Evolutionary conservation across 2,329 filamentous ascomycete genomes (phyloP).

Genomic region (Neonectria coccinea): DNA sequence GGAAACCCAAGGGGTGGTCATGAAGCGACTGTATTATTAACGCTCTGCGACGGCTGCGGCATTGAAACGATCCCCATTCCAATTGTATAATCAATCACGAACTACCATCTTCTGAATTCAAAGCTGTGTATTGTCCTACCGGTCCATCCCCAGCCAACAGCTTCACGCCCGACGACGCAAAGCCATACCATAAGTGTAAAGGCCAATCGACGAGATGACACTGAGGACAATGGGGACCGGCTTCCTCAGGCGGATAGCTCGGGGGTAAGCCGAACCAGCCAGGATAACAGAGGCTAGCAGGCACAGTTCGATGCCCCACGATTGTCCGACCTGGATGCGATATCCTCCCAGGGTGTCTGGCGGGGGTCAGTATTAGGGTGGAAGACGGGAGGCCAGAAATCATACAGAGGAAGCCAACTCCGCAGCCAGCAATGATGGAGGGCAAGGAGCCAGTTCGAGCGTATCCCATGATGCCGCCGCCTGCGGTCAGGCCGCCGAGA

Average conservation of each 20-base stretch:
- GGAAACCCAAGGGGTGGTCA: constrained; percentile 17
- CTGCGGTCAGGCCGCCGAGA: constrained; percentile 84
- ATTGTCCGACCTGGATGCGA: constrained; percentile 78
- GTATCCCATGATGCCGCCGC: constrained; percentile 90
- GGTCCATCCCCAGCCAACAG: neutral
- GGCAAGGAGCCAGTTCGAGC: constrained; percentile 86
- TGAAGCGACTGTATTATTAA: constrained; percentile 23
- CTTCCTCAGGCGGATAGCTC: constrained; percentile 86
- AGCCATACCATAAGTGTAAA: constrained; percentile 83
- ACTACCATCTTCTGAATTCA: constrained; percentile 12
- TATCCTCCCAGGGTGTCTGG: constrained; percentile 82
- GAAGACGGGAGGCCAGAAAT: neutral
- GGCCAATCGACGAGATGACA: constrained; percentile 80
- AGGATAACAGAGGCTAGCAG: constrained; percentile 88
- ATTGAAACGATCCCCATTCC: constrained; percentile 25
- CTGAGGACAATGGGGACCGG: constrained; percentile 85
- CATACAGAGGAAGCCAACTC: constrained; percentile 77
- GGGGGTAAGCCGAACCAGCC: constrained; percentile 84
- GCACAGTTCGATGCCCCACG: constrained; percentile 90
- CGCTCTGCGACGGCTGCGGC: constrained; percentile 28
- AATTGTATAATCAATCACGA: constrained; percentile 26
- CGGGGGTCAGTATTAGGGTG: constrained; percentile 15
- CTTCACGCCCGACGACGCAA: constrained; percentile 56
- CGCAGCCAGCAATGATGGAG: constrained; percentile 85
- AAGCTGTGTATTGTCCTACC: constrained; percentile 13